Base-by-base conservation (phyloP, 768 basidiomycete species). In the Boletus eberwhitei region DNA sequence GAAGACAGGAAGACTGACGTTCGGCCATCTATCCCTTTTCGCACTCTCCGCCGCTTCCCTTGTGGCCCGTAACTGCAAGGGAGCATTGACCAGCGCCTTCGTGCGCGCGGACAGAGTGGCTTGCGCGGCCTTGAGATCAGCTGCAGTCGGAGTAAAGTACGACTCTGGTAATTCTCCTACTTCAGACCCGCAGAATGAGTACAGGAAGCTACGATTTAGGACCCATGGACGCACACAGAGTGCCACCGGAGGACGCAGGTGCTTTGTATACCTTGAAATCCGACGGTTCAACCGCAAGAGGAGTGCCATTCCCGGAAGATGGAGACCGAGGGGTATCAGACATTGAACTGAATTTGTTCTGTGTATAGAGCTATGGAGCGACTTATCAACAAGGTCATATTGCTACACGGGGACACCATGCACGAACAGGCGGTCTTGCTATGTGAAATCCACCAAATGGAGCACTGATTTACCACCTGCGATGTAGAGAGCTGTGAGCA, bases 111-210 rank as follows among this genome's bases (percentile, higher is more conserved):
- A 69, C 41, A 92, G 74, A 19, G 80, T 77, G 3, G 78, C 74
- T 67, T 90, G 90, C 5, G 86, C 83, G 3, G 78, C 79, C 63
- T 80, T 83, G 54, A 93, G 72, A 64, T 93, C 91, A 7, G 85
- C 77, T 16, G 81, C 60, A 12, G 86, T 90, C 3, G 87, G 88
- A 7, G 76, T 79, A 64, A 91, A 91, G 67, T 86, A 90, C 3
- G 82, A 80, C 59, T 92, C 90, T 3, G 90, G 82, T 13, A 90
- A 69, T 17, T 79, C 75, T 49, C 72, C 77, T 80, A 68, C 59
- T 71, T 59, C 32, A 59, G 13, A 31, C 36, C 32, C 32, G 2
- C 9, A 29, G 8, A n/a, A 42, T 62, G 50, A 66, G 52, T 38
- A 16, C 29, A 37, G 29, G 13, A 36, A 21, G 16, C 36, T 35